Evolutionary conservation across 176 grass and related monocot genomes (phyloP).

Genomic region (Aegilops speltoides): DNA sequence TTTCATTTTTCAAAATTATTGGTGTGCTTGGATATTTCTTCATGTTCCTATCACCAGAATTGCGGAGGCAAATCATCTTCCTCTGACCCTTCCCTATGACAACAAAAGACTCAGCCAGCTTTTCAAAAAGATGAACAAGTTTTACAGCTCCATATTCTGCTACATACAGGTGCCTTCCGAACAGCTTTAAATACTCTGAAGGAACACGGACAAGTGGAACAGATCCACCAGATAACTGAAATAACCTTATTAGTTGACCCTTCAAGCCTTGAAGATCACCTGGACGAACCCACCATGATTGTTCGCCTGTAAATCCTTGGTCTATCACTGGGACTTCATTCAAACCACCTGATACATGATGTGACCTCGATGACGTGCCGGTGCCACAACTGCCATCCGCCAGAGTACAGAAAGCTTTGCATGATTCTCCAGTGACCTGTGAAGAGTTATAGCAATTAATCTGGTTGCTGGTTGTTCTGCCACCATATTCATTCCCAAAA

Average conservation of each 20-base stretch:
- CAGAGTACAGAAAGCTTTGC: conserved; percentile 41
- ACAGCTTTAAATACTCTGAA: conserved; percentile 72
- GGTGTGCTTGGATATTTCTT: conserved; percentile 62
- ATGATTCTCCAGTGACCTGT: conserved; percentile 39
- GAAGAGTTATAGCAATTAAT: conserved; percentile 49
- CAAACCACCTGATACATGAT: conserved; percentile 44
- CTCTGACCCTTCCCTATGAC: conserved; percentile 77
- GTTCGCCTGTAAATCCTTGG: conserved; percentile 41
- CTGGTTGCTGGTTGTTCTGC: conserved; percentile 39
- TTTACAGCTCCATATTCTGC: conserved; percentile 69
- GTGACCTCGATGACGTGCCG: conserved; percentile 38
- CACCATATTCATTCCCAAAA: conserved; percentile 44
- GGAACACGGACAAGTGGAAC: conserved; percentile 70
- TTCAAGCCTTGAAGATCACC: conserved; percentile 80
- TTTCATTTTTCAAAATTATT: conserved; percentile 66
- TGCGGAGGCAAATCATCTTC: conserved; percentile 79
- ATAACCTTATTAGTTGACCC: conserved; percentile 59
- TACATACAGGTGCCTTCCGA: conserved; percentile 69
- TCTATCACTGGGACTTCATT: conserved; percentile 30
- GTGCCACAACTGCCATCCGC: conserved; percentile 32
- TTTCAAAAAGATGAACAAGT: conserved; percentile 59
- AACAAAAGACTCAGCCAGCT: conserved; percentile 73
- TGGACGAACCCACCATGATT: conserved; percentile 69
- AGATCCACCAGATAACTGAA: conserved; percentile 72
- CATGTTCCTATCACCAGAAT: conserved; percentile 53